Percentiles rank a stretch among this genome's conserved stretches.
Evolutionary conservation across 495 filamentous ascomycete species (phyloP).

Genomic region (Bacidia rubella): DNA sequence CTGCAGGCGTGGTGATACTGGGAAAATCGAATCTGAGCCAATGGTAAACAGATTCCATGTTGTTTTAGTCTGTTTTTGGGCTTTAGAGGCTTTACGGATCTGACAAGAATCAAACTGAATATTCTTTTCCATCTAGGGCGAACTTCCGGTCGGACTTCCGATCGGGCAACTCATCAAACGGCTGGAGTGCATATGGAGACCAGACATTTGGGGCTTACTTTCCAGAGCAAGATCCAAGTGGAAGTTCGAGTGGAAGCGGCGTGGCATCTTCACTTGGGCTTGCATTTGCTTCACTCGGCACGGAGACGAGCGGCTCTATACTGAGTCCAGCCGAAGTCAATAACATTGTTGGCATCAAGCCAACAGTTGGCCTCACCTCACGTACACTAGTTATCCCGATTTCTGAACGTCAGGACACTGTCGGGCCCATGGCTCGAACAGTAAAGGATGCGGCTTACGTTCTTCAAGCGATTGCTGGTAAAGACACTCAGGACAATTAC

Average conservation of each 20-base stretch:
- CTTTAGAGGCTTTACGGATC: too few relatives aligned
- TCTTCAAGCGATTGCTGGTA: conserved; percentile 46
- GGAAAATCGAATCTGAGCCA: conserved; percentile 42
- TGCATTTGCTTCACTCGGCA: conserved; percentile 34
- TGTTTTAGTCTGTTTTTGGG: too few relatives aligned
- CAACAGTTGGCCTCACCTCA: conserved; percentile 55
- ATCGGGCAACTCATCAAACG: conserved; percentile 35
- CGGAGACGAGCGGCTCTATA: conserved; percentile 32
- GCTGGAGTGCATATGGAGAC: conserved; percentile 41
- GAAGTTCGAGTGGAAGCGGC: conserved; percentile 39
- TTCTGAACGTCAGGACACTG: conserved; percentile 47
- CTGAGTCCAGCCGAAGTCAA: conserved; percentile 27
- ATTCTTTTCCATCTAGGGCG: too few relatives aligned
- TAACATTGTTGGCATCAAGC: conserved; percentile 47
- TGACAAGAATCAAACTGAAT: too few relatives aligned
- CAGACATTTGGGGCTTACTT: conserved; percentile 38
- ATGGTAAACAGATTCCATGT: too few relatives aligned
- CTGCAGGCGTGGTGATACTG: conserved; percentile 39
- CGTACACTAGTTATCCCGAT: conserved; percentile 49
- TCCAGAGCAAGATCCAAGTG: conserved; percentile 38
- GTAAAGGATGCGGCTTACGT: conserved; percentile 57
- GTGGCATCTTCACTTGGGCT: conserved; percentile 37
- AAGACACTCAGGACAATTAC: conserved; percentile 38
- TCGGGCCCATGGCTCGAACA: conserved; percentile 50
- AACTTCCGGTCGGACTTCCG: conserved; percentile 40